Evolutionary conservation across 2,329 filamentous ascomycete species (phyloP).

Genomic region (Clonostachys sp.): DNA sequence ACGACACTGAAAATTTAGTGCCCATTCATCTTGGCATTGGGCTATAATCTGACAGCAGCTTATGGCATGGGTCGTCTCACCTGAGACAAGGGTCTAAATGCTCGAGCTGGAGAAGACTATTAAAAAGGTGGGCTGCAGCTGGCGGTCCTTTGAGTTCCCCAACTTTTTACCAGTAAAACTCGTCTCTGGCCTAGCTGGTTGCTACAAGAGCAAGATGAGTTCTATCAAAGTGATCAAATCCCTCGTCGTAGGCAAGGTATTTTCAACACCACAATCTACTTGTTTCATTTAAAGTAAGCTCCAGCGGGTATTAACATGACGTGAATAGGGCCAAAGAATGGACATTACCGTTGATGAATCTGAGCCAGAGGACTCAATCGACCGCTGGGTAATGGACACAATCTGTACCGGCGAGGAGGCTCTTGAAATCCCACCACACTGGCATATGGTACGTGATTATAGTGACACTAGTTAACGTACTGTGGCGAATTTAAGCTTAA

Average conservation of each 20-base stretch:
- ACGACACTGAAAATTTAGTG: no score
- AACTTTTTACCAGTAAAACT: no score
- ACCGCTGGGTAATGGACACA: conserved; percentile 2
- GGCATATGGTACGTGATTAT: conserved; percentile 3
- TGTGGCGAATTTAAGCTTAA: no score
- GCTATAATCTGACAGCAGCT: no score
- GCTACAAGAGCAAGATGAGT: neutral
- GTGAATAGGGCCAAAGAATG: conserved; percentile 1
- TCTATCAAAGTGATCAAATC: conserved; percentile 2
- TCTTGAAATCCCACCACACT: conserved; percentile 3
- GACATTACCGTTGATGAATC: conserved; percentile 3
- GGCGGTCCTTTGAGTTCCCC: no score
- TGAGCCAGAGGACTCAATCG: conserved; percentile 4
- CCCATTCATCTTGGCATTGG: no score
- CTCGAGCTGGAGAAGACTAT: no score
- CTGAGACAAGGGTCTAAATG: no score
- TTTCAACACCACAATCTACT: neutral
- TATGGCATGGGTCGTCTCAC: no score
- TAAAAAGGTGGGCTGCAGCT: no score
- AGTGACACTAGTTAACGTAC: no score
- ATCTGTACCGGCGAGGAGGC: conserved; percentile 1
- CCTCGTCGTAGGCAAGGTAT: conserved; percentile 1
- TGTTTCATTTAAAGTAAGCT: conserved; percentile 5
- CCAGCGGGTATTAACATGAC: conserved; percentile 12
- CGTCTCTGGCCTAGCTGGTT: no score